Base-by-base conservation (phyloP, 805 yeast genomes). In the Candida endomychidarum region DNA sequence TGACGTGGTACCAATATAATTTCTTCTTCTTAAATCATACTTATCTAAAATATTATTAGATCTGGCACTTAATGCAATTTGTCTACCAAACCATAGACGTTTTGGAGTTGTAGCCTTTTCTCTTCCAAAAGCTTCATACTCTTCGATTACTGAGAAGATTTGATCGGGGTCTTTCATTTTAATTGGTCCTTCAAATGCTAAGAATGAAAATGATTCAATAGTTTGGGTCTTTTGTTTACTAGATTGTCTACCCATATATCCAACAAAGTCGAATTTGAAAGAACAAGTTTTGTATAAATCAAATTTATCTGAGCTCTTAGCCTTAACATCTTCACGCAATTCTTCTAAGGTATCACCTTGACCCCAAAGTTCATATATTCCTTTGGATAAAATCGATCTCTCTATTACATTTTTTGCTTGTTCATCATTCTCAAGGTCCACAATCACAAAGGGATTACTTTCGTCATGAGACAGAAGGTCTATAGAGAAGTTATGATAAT, bases 1-100 rank as follows among this genome's bases (percentile, higher is more conserved):
- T 12, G 96, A 87, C 0, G 99, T 93, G 5, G 99, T 93, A 2
- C 99, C 99, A 41, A 87, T 90, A 54, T 85, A 89, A 38, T 81
- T 83, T 54, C 99, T 74, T 51, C 81, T 80, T 56, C 82, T 84
- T 46, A 93, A 70, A 54, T 89, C 96, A 53, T 83, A 86, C 40
- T 71, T 75, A 47, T 91, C 98, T 45, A 88, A 70, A 2, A 81
- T 71, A 20, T 81, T 80, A 8, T 75, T 66, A 4, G 74, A 63
- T 50, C 96, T 73, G 10, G 82, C 81, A 47, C 87, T 77, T 17
- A 70, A 49, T 45, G 72, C 77, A 9, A 93, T 70, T 50, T 77
- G 75, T 55, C 96, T 72, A 0, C 95, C 96, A 60, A 93, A 86
- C 74, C 80, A 87, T 45, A 83, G 58, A 36, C 69, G 57, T 8